Base-by-base conservation (phyloP, 768 basidiomycete species). In the Pilatotrama ljubarskyi region DNA sequence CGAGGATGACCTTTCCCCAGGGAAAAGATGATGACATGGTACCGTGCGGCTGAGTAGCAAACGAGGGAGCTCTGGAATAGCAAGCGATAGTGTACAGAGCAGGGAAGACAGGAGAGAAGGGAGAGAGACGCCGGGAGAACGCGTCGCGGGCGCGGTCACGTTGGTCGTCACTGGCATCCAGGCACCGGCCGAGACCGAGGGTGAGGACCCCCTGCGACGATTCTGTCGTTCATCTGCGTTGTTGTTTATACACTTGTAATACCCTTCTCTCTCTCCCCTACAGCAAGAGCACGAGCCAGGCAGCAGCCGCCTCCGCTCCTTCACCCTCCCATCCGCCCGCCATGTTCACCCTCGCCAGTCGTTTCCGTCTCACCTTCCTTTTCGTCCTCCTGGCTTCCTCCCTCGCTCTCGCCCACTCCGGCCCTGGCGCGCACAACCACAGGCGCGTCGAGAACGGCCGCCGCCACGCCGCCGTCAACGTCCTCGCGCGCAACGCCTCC, bases 21-120 rank as follows among this genome's bases (percentile, higher is more conserved):
- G 74, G 74, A 53, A 75, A n/a, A n/a, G n/a, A 70, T 46, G 56
- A 60, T 14, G 69, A 68, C 70, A 71, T 69, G 35, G 46, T 25
- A 37, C 20, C 9, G 24, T 46, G 24, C 35, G 24, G 3, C 26
- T 11, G 26, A 9, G 20, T n/a, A 22, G 29, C 17, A 15, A 32
- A 36, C 36, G 26, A 32, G 46, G 5, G 15, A 15, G 29, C 14
- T 29, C 36, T 37, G 36, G 14, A n/a, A 20, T n/a, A 24, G n/a
- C 3, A 14, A 36, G 54, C n/a, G 37, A 37, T 3, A n/a, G 22
- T 32, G 20, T 7, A 22, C 20, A 32, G 42, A 17, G 20, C 24
- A 37, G 41, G 53, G 18, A 42, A 17, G 25, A n/a, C n/a, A 53
- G 44, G 24, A 25, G 55, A 42, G 44, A 20, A 47, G 35, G 55